A percentile compares a stretch with the other conserved stretches of the same genome.
Evolutionary conservation across 305 asterid genomes (phyloP).

Genomic region (Fraxinus sp.): DNA sequence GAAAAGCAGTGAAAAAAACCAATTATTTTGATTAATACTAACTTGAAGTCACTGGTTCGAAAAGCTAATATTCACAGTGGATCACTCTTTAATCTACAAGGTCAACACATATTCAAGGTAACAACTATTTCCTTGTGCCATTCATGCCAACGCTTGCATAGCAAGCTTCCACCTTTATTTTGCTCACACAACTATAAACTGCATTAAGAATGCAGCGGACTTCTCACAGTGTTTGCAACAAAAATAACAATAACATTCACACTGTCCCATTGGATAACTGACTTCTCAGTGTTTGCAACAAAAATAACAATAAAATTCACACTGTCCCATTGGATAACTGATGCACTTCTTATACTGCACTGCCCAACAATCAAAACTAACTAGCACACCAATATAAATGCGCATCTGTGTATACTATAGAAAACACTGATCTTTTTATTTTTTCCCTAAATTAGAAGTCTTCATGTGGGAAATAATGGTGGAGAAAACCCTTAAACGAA

Average conservation of each 20-base stretch:
- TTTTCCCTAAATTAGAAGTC: not conserved
- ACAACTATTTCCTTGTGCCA: not conserved
- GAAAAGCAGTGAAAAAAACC: not conserved
- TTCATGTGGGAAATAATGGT: not conserved
- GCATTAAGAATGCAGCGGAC: conserved; percentile 8
- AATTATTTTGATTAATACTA: not conserved
- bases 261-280: not conserved
- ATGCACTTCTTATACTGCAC: not conserved
- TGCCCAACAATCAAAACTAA: not conserved
- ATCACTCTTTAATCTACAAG: not conserved
- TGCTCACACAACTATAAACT: conserved; percentile 1
- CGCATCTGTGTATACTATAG: not conserved
- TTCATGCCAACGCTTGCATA: not conserved
- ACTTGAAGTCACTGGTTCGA: not conserved
- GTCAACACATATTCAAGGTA: not conserved
- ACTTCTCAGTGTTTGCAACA: not conserved
- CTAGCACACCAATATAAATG: not conserved
- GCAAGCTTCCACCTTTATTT: conserved; percentile 11
- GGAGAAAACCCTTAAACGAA: not conserved
- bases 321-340: not conserved
- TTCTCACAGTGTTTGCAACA: not conserved
- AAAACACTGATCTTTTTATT: not conserved
- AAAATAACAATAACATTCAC: not conserved
- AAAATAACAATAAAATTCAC: not conserved
- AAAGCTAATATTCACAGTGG: not conserved